Evolutionary conservation across 179 eudicot genomes (phyloP).

Genomic region (Carnegiea gigantea): DNA sequence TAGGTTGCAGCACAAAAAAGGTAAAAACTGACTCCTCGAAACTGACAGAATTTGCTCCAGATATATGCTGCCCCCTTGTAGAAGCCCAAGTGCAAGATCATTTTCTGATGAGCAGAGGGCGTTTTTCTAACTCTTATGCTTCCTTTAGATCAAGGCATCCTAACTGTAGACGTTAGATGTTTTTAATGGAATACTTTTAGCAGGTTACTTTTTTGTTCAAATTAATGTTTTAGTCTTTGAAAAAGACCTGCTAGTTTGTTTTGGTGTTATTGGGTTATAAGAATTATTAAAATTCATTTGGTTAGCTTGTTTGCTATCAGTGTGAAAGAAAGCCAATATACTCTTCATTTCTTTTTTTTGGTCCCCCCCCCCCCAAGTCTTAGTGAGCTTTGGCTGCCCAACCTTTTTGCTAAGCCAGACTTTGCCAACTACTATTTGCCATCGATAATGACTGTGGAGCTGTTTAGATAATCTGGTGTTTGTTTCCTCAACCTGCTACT

Average conservation of each 20-base stretch:
- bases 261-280: constrained; percentile 3
- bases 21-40: constrained; percentile 25
- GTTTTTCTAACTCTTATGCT: constrained; percentile 18
- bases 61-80: constrained; percentile 24
- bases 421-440: background rate
- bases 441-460: background rate
- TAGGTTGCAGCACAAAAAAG: constrained; percentile 32
- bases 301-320: background rate
- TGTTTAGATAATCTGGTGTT: background rate
- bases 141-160: constrained; percentile 13
- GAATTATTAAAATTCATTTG: background rate
- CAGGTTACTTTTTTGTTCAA: background rate
- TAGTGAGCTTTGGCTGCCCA: background rate
- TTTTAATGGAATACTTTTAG: constrained; percentile 1
- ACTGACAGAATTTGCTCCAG: constrained; percentile 27
- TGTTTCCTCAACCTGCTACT: background rate
- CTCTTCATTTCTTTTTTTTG: too few relatives aligned
- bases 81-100: constrained; percentile 28
- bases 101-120: constrained; percentile 19
- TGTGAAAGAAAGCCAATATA: background rate
- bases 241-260: background rate
- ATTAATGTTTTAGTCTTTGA: background rate
- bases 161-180: constrained; percentile 25
- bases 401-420: background rate
- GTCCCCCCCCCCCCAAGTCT: background rate